These are phyloP conservation scores for Xerocomus spinulosus DNA, from an alignment of 768 basidiomycete species.

Conservation along the genomic window DNA sequence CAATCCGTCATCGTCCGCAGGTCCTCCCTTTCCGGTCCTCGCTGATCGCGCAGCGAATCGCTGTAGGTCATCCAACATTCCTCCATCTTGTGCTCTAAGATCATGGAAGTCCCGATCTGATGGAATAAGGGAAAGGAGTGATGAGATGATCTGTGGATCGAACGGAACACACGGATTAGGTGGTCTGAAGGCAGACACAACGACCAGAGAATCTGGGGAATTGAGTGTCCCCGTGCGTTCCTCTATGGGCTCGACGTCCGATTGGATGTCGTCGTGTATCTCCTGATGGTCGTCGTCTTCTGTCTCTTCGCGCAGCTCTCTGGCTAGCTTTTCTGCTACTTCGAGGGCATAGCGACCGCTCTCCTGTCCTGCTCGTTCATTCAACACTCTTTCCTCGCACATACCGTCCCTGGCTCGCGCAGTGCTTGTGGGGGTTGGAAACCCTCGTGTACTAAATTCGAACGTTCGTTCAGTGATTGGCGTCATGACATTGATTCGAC, in stretches of 20 bases:
- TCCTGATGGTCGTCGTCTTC: slow-evolving; percentile 13
- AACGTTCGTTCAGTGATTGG: slow-evolving; percentile 94
- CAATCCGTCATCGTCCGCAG: slow-evolving; percentile 38
- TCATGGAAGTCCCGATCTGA: slow-evolving; percentile 61
- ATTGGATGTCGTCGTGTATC: slow-evolving; percentile 7
- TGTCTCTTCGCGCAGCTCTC: slow-evolving; percentile 35
- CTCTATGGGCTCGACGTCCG: slow-evolving; percentile 36
- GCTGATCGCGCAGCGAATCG: slow-evolving; percentile 54
- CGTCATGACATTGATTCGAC: slow-evolving; percentile 89
- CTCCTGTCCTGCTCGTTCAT: slow-evolving; percentile 28
- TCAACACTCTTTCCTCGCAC: slow-evolving; percentile 16
- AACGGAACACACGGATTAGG: slow-evolving; percentile 89
- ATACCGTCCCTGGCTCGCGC: slow-evolving; percentile 41
- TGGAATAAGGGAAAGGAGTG: slow-evolving; percentile 60
- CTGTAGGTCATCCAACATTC: slow-evolving; percentile 65
- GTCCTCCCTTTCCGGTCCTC: slow-evolving; percentile 32
- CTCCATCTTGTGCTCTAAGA: slow-evolving; percentile 47
- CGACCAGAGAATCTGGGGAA: slow-evolving; percentile 57
- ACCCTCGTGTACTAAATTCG: slow-evolving; percentile 66
- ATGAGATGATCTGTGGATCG: slow-evolving; percentile 57
- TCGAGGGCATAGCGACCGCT: slow-evolving; percentile 42
- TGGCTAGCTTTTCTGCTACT: slow-evolving; percentile 56
- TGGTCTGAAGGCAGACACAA: slow-evolving; percentile 62
- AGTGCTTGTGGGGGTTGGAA: slow-evolving; percentile 39
- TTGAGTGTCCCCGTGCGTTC: slow-evolving; percentile 63